Conservation (phyloP, 2,329 filamentous ascomycete species). For the Clarireedia paspali region DNA sequence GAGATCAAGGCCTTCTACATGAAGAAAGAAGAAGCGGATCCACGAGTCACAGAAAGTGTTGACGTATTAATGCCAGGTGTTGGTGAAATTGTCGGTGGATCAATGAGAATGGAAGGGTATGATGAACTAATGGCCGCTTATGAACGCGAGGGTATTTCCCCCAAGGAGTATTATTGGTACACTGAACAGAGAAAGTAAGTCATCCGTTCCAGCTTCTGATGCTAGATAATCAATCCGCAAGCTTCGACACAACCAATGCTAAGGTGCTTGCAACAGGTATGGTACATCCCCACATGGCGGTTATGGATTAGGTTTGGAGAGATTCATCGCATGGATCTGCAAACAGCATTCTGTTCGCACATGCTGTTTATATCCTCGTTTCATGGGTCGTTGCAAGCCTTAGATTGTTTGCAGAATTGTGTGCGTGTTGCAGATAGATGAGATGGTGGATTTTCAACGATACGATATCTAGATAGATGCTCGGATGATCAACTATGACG, state of each 20-base stretch:
- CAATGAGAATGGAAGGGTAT: slow-evolving; percentile 90
- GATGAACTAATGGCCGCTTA: slow-evolving; percentile 87
- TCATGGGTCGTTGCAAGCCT: slow-evolving; percentile 75
- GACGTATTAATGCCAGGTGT: slow-evolving; percentile 85
- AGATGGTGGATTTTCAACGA: neutral
- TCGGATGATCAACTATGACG: neutral
- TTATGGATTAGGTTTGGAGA: slow-evolving; percentile 87
- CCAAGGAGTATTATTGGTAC: slow-evolving; percentile 94
- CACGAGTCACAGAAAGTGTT: slow-evolving; percentile 83
- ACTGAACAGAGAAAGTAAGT: slow-evolving; percentile 85
- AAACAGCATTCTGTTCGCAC: slow-evolving; percentile 58
- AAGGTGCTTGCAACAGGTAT: slow-evolving; percentile 49
- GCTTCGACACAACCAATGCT: neutral
- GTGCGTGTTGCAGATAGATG: neutral
- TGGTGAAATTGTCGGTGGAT: slow-evolving; percentile 92
- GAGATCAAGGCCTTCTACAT: slow-evolving; percentile 99
- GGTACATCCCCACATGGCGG: slow-evolving; percentile 75
- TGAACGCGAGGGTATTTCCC: slow-evolving; percentile 76
- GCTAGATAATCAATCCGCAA: neutral
- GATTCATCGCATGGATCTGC: slow-evolving; percentile 57
- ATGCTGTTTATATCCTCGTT: slow-evolving; percentile 70
- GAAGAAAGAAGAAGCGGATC: slow-evolving; percentile 76
- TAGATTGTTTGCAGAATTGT: slow-evolving; percentile 31
- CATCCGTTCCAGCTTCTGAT: slow-evolving; percentile 3
- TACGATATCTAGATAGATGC: neutral